Evolutionary conservation across 2,329 filamentous ascomycete species (phyloP).

Genomic region (Aspergillus quadricinctus): DNA sequence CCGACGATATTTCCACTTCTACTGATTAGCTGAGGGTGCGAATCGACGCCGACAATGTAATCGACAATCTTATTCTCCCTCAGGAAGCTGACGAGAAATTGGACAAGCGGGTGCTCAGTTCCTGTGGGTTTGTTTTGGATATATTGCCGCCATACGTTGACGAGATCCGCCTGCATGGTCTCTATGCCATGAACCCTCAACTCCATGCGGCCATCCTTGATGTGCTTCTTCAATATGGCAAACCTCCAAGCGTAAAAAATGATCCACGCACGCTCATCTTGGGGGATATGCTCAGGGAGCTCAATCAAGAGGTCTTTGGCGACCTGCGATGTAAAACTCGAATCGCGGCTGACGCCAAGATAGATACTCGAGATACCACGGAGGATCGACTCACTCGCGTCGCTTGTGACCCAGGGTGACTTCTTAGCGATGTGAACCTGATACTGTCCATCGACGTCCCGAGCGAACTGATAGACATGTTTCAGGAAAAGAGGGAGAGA

Average conservation of each 20-base stretch:
- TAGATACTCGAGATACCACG: constrained; percentile 30
- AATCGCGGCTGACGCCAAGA: constrained; percentile 24
- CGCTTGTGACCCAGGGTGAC: constrained; percentile 38
- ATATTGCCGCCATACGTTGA: constrained; percentile 60
- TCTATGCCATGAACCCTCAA: constrained; percentile 74
- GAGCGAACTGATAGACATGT: constrained; percentile 26
- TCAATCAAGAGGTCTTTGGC: constrained; percentile 33
- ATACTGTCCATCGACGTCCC: constrained; percentile 32
- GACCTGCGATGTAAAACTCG: constrained; percentile 30
- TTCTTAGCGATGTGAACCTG: constrained; percentile 41
- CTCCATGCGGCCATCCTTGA: constrained; percentile 85
- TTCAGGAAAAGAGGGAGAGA: constrained; percentile 16
- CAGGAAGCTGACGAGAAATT: constrained; percentile 66
- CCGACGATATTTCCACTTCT: constrained; percentile 80
- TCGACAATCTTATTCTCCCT: constrained; percentile 68
- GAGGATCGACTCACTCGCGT: constrained; percentile 37
- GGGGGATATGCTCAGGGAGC: constrained; percentile 24
- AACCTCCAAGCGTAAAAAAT: constrained; percentile 62
- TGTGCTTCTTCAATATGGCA: constrained; percentile 62
- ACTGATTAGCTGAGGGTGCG: constrained; percentile 82
- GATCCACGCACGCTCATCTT: constrained; percentile 29
- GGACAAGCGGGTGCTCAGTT: constrained; percentile 54
- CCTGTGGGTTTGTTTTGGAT: constrained; percentile 43
- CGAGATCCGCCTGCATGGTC: constrained; percentile 67
- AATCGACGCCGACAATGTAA: constrained; percentile 85